Conservation (phyloP, 2,329 filamentous ascomycete species). For the Diaporthe caulivora region DNA sequence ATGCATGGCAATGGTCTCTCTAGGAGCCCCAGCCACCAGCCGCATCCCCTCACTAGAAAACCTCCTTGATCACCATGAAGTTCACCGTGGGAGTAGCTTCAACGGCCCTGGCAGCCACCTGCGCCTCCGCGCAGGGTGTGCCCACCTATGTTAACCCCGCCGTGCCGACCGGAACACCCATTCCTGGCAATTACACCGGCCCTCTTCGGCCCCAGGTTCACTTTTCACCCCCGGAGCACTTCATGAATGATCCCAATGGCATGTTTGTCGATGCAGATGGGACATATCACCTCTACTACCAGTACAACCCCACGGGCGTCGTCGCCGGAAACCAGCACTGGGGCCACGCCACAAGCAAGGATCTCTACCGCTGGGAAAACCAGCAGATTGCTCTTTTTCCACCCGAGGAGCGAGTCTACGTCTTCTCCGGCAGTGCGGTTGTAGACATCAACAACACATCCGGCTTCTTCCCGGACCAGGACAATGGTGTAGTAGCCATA, state of each 20-base stretch:
- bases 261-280: constrained; percentile 70
- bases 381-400: constrained; percentile 72
- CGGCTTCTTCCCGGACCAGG: constrained; percentile 71
- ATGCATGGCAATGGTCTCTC: not conserved
- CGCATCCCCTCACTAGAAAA: not conserved
- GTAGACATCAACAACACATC: constrained; percentile 74
- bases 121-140: constrained; percentile 37
- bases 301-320: constrained; percentile 52
- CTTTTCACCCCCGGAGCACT: constrained; percentile 65
- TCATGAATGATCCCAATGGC: constrained; percentile 75
- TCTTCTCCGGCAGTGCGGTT: constrained; percentile 69
- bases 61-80: constrained; percentile 10
- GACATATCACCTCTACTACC: constrained; percentile 75
- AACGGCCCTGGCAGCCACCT: constrained; percentile 9
- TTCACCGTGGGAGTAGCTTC: not conserved
- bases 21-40: not conserved
- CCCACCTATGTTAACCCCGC: constrained; percentile 46
- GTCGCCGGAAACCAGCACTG: constrained; percentile 70
- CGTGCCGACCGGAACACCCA: constrained; percentile 45
- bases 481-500: constrained; percentile 67
- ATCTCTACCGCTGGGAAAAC: constrained; percentile 75
- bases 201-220: constrained; percentile 64
- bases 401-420: constrained; percentile 55
- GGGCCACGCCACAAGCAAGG: constrained; percentile 73
- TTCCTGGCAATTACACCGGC: constrained; percentile 47